Percentiles rank a stretch among this genome's conserved stretches.
These are phyloP conservation scores for Citrus australasica DNA, from an alignment of 345 rosid genomes.

Conservation along the genomic window DNA sequence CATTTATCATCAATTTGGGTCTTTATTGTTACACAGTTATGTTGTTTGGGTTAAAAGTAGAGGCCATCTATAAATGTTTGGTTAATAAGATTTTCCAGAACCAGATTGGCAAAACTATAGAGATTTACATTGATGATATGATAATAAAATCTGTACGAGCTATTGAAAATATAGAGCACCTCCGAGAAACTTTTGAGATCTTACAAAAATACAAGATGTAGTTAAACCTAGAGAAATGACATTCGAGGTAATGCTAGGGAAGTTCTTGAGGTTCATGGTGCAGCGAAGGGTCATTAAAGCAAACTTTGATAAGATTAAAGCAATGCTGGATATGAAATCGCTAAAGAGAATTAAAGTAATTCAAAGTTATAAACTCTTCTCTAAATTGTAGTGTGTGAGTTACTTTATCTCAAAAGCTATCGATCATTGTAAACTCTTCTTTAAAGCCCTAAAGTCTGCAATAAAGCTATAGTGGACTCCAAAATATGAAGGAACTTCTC, in stretches of 20 bases:
- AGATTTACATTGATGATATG: neutral
- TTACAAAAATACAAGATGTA: too few species aligned
- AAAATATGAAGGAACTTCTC: too few species aligned
- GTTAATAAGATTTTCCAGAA: neutral
- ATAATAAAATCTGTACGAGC: too few species aligned
- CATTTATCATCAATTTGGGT: neutral
- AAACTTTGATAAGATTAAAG: neutral
- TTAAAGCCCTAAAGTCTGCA: too few species aligned
- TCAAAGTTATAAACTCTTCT: too few species aligned
- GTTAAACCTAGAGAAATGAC: neutral
- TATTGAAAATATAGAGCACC: too few species aligned
- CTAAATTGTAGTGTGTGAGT: neutral
- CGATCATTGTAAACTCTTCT: too few species aligned
- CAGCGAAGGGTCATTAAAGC: neutral
- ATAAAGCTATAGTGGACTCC: too few species aligned
- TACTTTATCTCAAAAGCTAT: too few species aligned
- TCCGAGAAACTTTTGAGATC: too few species aligned
- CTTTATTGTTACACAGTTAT: too few species aligned
- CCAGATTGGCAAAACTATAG: neutral
- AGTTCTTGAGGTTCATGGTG: neutral
- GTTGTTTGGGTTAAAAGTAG: neutral
- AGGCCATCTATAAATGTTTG: neutral
- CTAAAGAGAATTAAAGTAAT: neutral
- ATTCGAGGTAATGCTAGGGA: neutral
- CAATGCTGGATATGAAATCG: too few species aligned